Conservation (phyloP, 305 asterid species). For the Fraxinus sp. region DNA sequence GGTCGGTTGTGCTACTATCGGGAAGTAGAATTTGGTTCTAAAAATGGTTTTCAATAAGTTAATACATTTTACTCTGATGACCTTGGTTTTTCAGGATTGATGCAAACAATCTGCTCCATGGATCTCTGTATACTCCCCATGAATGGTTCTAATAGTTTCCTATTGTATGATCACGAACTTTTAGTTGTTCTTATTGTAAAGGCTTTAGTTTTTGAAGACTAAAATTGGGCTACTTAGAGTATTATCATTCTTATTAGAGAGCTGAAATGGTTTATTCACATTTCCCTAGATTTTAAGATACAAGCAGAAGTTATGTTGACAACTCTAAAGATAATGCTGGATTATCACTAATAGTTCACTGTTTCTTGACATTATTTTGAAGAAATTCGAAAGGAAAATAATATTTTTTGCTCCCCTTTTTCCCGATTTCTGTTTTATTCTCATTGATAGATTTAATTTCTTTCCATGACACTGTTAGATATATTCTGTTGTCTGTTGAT, state of each 20-base stretch:
- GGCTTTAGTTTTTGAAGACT: background rate
- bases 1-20: background rate
- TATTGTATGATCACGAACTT: background rate
- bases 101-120: background rate
- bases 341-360: slow-evolving; percentile 6
- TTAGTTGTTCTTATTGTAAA: background rate
- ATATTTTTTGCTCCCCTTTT: background rate
- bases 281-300: background rate
- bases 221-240: background rate
- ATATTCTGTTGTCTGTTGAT: background rate
- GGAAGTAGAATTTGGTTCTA: background rate
- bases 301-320: background rate
- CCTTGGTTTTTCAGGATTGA: background rate
- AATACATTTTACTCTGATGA: background rate
- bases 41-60: background rate
- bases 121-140: background rate
- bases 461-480: background rate
- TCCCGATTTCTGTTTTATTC: background rate
- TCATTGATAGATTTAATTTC: background rate
- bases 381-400: background rate
- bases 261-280: background rate
- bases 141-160: background rate
- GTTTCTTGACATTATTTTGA: background rate
- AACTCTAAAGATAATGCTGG: background rate
- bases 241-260: background rate